Evolutionary conservation across 495 filamentous ascomycete genomes (phyloP), one percentile per base, ranked within the genome.

Genomic region (Neurospora sp.): DNA sequence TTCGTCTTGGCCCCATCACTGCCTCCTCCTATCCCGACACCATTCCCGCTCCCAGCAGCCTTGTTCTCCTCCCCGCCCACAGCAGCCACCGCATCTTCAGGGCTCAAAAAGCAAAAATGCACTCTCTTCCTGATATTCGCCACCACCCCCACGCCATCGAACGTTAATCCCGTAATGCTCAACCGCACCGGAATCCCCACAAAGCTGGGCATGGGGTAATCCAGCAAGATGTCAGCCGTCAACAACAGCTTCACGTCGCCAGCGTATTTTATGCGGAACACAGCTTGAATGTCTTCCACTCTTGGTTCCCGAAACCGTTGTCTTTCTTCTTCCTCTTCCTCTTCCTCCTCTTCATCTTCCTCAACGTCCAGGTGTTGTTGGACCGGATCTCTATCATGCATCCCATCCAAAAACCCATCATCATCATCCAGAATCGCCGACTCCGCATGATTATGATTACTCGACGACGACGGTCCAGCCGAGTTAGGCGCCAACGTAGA

Each of bases 121-220:
- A 91, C 89, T 37, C 89, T 81, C 79, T 92, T 92, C 53, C 92
- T 88, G 69, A 98, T 94, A 80, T 96, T 93, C 2, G 96, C 96
- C 14, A 98, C 79, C 40, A 98, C 91, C 0, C 93, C 96, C 2
- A 98, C 91, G 0, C 96, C 96, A 82, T 99, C 94, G 77, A 99
- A 98, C 16, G 92, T 93, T 59, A 98, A 81, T 0, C 96, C 96
- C 1, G 96, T 98, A 75, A 99, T 94, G 74, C 94, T 95, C 3
- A 99, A 85, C 76, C 93, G 92, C 14, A 98, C 84, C 0, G 96
- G 96, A 20, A 99, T 92, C 2, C 93, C 93, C 11, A 97, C 96
- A 76, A 99, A 99, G 82, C 91, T 94, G 12, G 94, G 93, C 91
- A 98, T 97, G 1, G 96, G 96, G 79, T 98, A 99, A 82, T 99